Evolutionary conservation across 2,329 filamentous ascomycete genomes (phyloP), one percentile per base, ranked within the genome.

Genomic region (Chaetomium strumarium): DNA sequence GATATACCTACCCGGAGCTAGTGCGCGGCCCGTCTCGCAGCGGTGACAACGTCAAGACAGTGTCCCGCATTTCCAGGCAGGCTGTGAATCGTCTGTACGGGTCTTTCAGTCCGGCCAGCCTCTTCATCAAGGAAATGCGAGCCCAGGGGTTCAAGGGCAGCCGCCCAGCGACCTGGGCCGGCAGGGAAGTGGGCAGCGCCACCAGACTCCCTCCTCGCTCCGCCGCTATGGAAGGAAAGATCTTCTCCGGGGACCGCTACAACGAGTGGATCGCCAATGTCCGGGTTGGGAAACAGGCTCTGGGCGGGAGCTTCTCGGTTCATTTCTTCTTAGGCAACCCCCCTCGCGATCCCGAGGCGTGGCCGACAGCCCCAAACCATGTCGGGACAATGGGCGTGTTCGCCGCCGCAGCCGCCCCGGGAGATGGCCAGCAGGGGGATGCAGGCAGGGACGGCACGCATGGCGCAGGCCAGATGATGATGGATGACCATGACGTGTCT

Each of bases 1-100:
- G 84, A 13, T 93, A 93, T 65, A 83, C 81, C 0, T 95, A 95
- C 63, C 75, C 81, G 0, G 88, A 92, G 59, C 56, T 68, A 63
- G 61, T 59, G 48, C 69, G 66, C 57, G 67, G 63, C 58, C 68
- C 62, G 55, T 57, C 68, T 62, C 56, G 69, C 62, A 30, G 14
- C 37, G 13, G 20, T 51, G 50, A 64, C 29, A 65, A 63, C 55
- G 67, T 69, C 59, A 55, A 63, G 10, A 37, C 43, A 9, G 36
- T 36, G n/a, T 54, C 68, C 2, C 34, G 40, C 0, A 68, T 76
- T 6, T 73, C 83, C 29, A 70, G 71, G 41, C 67, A 68, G 1
- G 66, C 74, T 1, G 74, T 91, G 59, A 88, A 87, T 62, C 68
- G 64, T 2, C 70, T 86, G 0, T 86, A 87, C 62, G 81, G 80